Base-by-base conservation (phyloP, 768 basidiomycete genomes). In the Boletus patriciae region DNA sequence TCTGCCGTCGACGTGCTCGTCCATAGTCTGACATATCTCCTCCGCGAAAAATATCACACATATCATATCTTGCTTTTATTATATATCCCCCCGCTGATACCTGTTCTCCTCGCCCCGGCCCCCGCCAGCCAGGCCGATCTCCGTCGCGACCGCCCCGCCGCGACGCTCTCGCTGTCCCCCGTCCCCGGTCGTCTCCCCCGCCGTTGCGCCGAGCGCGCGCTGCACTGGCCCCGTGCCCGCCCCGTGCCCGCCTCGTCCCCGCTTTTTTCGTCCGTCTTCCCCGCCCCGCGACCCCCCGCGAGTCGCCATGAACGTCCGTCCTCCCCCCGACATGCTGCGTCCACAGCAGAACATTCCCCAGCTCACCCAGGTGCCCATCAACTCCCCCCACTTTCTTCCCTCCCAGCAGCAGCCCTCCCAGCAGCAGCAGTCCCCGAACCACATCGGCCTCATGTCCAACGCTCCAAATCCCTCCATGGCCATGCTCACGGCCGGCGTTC, bases 241-340 rank as follows among this genome's bases (percentile, higher is more conserved):
- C 16, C 48, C 52, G 37, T 29, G 3, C 12, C 49, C 40, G 47
- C 21, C 41, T 16, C 48, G 9, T 25, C 19, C 25, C 44, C 46
- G 19, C 50, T 34, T 54, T 60, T 60, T 50, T 57, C 45, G 46
- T 18, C 51, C 45, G 47, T 36, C 25, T 27, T 10, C 19, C 37
- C 33, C 51, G 13, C n/a, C 43, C 1, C 52, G 50, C 46, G 45
- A 21, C 59, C n/a, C 49, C 46, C 46, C 51, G 45, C 31, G 42
- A 11, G 38, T 45, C 25, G 33, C 27, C 45, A 85, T 85, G 82
- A 85, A 83, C 77, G 67, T 72, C 63, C 81, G 78, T 52, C 70
- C 67, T 37, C 61, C 63, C 52, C 53, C 64, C 59, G 78, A 83
- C 62, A 74, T 83, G 74, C 61, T 83, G 50, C 79, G 80, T 60